Evolutionary conservation across 1,139 yeast genomes (phyloP).

Genomic region (Entelexis paramagnoliae): DNA sequence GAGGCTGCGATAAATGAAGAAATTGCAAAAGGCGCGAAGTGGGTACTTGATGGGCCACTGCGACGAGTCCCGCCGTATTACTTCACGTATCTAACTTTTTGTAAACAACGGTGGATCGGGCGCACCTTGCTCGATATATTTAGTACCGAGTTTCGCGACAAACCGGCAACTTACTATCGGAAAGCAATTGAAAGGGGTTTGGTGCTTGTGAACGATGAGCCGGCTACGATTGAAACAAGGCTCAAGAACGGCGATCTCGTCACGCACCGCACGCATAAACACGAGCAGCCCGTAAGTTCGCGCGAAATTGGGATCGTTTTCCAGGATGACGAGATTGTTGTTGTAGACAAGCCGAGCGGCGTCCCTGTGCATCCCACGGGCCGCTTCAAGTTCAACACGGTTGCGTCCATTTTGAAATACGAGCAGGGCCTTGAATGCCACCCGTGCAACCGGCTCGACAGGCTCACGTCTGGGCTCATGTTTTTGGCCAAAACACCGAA

Average conservation of each 20-base stretch:
- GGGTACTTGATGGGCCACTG: conserved; percentile 36
- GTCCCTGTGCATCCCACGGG: conserved; percentile 98
- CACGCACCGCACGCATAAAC: conserved; percentile 72
- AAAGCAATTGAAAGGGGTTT: conserved; percentile 59
- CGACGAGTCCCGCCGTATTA: conserved; percentile 76
- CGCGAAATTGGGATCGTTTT: conserved; percentile 59
- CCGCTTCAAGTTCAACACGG: conserved; percentile 72
- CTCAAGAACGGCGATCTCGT: conserved; percentile 79
- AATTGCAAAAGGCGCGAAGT: conserved; percentile 27
- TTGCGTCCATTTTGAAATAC: conserved; percentile 33
- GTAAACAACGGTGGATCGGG: conserved; percentile 88
- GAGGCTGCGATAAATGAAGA: conserved; percentile 23
- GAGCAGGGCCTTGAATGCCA: conserved; percentile 24
- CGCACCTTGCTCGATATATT: conserved; percentile 69
- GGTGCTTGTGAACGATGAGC: conserved; percentile 58
- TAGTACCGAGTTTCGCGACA: conserved; percentile 71
- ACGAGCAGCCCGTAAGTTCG: conserved; percentile 82
- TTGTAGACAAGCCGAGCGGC: conserved; percentile 89
- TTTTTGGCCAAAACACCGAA: conserved; percentile 74
- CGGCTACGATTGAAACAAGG: conserved; percentile 54
- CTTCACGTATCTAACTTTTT: conserved; percentile 80
- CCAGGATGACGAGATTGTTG: conserved; percentile 70
- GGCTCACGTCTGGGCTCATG: conserved; percentile 91
- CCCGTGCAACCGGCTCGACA: conserved; percentile 79
- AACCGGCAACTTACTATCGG: conserved; percentile 57